Percentiles rank a stretch among this genome's conserved stretches.
These are phyloP conservation scores for Tubosaeta sp. DNA, from an alignment of 768 basidiomycete genomes.

Conservation along the genomic window DNA sequence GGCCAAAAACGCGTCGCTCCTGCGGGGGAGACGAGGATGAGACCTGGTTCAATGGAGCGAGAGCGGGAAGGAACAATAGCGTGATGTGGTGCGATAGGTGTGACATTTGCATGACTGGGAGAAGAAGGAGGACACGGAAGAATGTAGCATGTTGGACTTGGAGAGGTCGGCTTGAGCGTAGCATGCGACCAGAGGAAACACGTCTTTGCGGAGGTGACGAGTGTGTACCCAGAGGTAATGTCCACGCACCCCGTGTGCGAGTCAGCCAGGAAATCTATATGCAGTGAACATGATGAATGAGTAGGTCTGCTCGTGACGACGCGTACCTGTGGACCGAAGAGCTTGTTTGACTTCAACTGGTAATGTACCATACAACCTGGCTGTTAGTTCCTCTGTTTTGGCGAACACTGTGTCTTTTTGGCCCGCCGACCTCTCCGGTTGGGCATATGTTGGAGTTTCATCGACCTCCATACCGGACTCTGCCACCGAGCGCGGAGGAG, in stretches of 20 bases:
- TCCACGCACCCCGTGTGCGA: conserved; percentile 70
- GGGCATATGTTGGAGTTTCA: conserved; percentile 37
- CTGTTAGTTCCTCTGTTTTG: conserved; percentile 67
- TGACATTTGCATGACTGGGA: conserved; percentile 38
- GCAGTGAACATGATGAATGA: neutral
- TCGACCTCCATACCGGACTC: conserved; percentile 67
- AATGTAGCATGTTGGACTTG: conserved; percentile 72
- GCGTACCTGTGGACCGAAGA: conserved; percentile 58
- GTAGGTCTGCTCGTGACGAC: neutral
- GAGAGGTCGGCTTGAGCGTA: conserved; percentile 56
- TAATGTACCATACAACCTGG: conserved; percentile 62
- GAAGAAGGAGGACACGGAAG: conserved; percentile 62
- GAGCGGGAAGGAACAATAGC: conserved; percentile 61
- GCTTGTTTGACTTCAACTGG: conserved; percentile 74
- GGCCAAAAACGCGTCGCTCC: conserved; percentile 88
- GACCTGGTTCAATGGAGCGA: conserved; percentile 65
- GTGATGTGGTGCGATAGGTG: conserved; percentile 47
- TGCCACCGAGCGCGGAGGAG: conserved; percentile 34
- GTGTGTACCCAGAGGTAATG: conserved; percentile 65
- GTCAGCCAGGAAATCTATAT: conserved; percentile 66
- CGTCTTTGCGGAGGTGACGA: conserved; percentile 65
- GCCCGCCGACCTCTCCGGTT: conserved; percentile 33
- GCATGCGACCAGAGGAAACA: conserved; percentile 86
- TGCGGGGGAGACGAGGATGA: conserved; percentile 67
- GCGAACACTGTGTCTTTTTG: conserved; percentile 50